phyloP scores from a whole-genome alignment of 2,329 filamentous ascomycete species.

The Talaromyces pinophilus region DNA sequence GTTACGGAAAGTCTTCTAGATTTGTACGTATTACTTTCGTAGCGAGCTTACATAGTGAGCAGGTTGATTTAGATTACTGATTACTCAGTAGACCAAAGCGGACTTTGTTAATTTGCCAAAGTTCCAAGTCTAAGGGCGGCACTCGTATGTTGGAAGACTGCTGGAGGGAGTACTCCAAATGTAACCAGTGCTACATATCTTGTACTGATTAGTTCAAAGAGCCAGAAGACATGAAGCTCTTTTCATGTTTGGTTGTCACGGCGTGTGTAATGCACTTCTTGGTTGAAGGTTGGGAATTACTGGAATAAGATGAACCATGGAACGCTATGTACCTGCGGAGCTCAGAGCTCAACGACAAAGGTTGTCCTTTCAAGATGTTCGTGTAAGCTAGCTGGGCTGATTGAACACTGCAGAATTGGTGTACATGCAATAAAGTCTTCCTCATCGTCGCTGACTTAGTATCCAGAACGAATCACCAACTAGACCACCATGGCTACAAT shows the following conservation, averaged over 20 bases:
- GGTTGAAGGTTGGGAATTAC: slow-evolving; percentile 2
- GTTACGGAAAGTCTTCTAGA: not conserved
- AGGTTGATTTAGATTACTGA: not conserved
- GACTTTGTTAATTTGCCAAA: not conserved
- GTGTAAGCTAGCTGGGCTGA: not conserved
- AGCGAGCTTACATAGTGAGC: not conserved
- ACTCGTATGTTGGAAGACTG: not conserved
- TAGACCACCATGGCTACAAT: slow-evolving; percentile 47
- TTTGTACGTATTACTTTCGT: not conserved
- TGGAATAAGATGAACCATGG: slow-evolving; percentile 1
- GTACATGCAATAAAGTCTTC: not conserved
- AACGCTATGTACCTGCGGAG: not conserved
- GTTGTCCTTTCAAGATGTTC: not conserved
- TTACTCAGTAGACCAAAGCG: not conserved
- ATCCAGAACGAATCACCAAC: slow-evolving; percentile 12
- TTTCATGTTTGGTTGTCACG: not conserved
- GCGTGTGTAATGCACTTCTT: not conserved
- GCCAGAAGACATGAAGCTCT: not conserved
- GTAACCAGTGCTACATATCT: not conserved
- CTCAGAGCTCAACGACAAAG: not conserved
- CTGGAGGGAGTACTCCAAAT: not conserved
- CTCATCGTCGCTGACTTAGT: not conserved
- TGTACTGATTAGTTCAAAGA: not conserved
- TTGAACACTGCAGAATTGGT: not conserved
- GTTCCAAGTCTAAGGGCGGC: not conserved